phyloP scores from a whole-genome alignment of 1,284 basidiomycete genomes.

The Xerocomus amazonicus region DNA sequence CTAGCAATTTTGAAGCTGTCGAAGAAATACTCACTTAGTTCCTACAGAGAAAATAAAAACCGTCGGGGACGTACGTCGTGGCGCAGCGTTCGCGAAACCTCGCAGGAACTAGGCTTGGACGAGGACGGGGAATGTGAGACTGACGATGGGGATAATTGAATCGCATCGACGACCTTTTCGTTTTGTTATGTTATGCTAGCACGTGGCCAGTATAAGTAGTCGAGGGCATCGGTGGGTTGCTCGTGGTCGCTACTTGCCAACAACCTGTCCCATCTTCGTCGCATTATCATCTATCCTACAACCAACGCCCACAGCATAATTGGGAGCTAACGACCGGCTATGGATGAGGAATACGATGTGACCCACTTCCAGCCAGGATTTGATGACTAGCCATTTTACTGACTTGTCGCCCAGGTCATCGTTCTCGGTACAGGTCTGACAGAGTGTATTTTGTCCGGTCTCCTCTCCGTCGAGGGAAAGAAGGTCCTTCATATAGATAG shows the following conservation, averaged over 20 bases:
- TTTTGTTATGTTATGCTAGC: slow-evolving; percentile 10
- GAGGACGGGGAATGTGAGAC: slow-evolving; percentile 24
- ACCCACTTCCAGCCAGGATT: too few species aligned
- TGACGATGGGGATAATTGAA: slow-evolving; percentile 17
- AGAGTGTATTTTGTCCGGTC: slow-evolving; percentile 95
- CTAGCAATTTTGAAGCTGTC: slow-evolving; percentile 28
- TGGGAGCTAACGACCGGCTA: slow-evolving; percentile 35
- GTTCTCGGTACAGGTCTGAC: slow-evolving; percentile 96
- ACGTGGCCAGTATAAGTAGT: slow-evolving; percentile 33
- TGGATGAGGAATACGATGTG: slow-evolving; percentile 92
- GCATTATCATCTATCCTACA: slow-evolving; percentile 14
- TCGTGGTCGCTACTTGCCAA: slow-evolving; percentile 18
- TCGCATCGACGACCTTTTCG: not conserved
- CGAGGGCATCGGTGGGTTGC: not conserved
- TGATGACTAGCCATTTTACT: slow-evolving; percentile 16
- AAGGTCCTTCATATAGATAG: slow-evolving; percentile 99
- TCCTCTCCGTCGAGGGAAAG: slow-evolving; percentile 98
- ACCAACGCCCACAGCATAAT: slow-evolving; percentile 7
- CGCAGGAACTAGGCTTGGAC: too few species aligned
- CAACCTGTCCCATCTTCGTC: slow-evolving; percentile 8
- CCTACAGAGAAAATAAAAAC: slow-evolving; percentile 7
- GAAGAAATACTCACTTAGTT: slow-evolving; percentile 14
- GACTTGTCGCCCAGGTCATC: slow-evolving; percentile 61
- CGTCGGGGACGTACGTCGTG: slow-evolving; percentile 23
- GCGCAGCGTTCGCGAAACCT: slow-evolving; percentile 12